Percentiles rank a stretch among this genome's conserved stretches.
These are phyloP conservation scores for Gryganskiella cystojenkinii DNA, from an alignment of 192 early-diverging fungal genomes.

Conservation along the genomic window DNA sequence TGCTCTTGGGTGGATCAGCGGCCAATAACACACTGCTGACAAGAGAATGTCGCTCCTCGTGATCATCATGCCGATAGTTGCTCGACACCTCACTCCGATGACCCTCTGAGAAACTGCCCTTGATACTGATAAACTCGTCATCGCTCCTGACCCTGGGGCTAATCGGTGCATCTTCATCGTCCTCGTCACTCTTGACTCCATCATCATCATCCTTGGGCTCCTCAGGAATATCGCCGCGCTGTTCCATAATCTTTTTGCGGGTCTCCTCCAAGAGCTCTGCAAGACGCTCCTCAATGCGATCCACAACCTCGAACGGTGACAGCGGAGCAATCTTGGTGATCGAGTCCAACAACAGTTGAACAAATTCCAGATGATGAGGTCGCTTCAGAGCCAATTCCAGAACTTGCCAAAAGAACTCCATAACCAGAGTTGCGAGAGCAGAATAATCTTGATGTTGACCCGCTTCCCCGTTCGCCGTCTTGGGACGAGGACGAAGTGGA, in stretches of 20 bases:
- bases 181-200: too few relatives aligned
- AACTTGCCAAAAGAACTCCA: constrained; percentile 52
- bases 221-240: constrained; percentile 18
- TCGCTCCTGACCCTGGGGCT: constrained; percentile 33
- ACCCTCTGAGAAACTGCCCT: constrained; percentile 37
- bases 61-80: constrained; percentile 31
- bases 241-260: constrained; percentile 45
- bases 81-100: constrained; percentile 42
- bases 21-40: constrained; percentile 40
- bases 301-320: constrained; percentile 43
- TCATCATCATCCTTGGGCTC: constrained; percentile 2
- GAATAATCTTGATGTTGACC: constrained; percentile 44
- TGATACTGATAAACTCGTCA: constrained; percentile 5
- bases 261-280: constrained; percentile 52
- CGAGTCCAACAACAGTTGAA: constrained; percentile 43
- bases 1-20: constrained; percentile 10
- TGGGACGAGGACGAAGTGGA: constrained; percentile 29
- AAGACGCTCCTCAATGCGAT: constrained; percentile 45
- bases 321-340: constrained; percentile 46
- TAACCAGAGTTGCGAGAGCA: constrained; percentile 37
- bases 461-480: constrained; percentile 12
- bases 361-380: constrained; percentile 48
- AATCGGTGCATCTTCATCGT: constrained; percentile 10
- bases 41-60: constrained; percentile 33
- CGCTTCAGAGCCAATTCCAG: constrained; percentile 42